phyloP scores from a whole-genome alignment of 1,284 basidiomycete genomes.

The Mycena citricolor region DNA sequence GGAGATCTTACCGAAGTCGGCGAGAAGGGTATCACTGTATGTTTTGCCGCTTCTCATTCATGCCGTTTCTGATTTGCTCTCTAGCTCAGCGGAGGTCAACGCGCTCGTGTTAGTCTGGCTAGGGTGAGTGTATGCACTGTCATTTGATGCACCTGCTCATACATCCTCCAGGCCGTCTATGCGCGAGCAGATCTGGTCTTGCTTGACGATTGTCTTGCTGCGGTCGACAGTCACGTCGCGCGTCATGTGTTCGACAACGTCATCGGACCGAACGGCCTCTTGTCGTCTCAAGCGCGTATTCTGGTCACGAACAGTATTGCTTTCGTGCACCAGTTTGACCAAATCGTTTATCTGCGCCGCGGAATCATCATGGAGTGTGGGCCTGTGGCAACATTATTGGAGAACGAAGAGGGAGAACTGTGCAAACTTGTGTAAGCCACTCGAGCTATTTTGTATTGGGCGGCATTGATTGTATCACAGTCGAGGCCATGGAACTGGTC shows the following conservation, averaged over 20 bases:
- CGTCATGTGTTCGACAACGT: conserved; percentile 69
- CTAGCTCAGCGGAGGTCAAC: conserved; percentile 68
- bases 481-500: conserved; percentile 45
- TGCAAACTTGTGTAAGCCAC: conserved; percentile 75
- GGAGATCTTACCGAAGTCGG: conserved; percentile 81
- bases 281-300: conserved; percentile 84
- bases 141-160: background rate
- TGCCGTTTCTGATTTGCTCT: background rate
- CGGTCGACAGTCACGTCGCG: conserved; percentile 49
- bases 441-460: background rate
- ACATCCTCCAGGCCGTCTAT: conserved; percentile 25
- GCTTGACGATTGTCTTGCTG: conserved; percentile 57
- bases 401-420: conserved; percentile 67
- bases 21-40: conserved; percentile 58
- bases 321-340: conserved; percentile 80
- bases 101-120: conserved; percentile 38
- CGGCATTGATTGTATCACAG: conserved; percentile 24
- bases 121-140: conserved; percentile 4
- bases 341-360: conserved; percentile 77
- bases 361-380: conserved; percentile 86
- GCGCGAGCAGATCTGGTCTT: conserved; percentile 51
- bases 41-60: conserved; percentile 6
- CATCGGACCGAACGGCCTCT: conserved; percentile 85
- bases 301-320: conserved; percentile 90
- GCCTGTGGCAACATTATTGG: conserved; percentile 64